phyloP scores from a whole-genome alignment of 2,329 filamentous ascomycete genomes.

The Alternaria arborescens region DNA sequence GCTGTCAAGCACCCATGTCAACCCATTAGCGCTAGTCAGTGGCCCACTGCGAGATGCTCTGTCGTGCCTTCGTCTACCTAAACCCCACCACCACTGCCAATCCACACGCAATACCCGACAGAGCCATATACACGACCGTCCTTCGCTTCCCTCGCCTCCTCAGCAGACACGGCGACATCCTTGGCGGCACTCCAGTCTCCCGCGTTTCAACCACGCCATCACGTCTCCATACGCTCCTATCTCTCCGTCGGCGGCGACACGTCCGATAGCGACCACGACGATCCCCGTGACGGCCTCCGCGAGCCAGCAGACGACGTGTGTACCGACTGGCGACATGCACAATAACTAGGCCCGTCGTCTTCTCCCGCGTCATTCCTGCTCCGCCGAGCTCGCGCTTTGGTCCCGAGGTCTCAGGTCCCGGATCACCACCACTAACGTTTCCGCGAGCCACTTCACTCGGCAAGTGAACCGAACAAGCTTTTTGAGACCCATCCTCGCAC shows the following conservation, averaged over 20 bases:
- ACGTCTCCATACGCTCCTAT: constrained; percentile 6
- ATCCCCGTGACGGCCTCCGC: constrained; percentile 4
- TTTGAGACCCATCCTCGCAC: background rate
- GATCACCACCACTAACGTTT: constrained; percentile 15
- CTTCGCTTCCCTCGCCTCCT: background rate
- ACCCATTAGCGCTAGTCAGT: background rate
- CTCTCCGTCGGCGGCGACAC: constrained; percentile 16
- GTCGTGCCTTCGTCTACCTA: constrained; percentile 14
- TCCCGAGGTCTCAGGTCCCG: constrained; percentile 15
- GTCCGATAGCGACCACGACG: constrained; percentile 6
- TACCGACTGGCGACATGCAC: constrained; percentile 23
- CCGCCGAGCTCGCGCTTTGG: constrained; percentile 19
- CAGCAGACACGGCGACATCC: background rate
- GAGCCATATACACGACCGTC: constrained; percentile 1
- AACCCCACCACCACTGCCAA: constrained; percentile 10
- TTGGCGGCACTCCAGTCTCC: background rate
- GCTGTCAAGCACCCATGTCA: background rate
- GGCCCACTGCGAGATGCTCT: constrained; percentile 14
- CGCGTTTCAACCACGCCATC: constrained; percentile 2
- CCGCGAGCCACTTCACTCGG: constrained; percentile 13
- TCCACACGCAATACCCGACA: constrained; percentile 3
- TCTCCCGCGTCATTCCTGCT: constrained; percentile 15
- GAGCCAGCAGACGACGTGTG: constrained; percentile 12
- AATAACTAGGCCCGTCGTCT: constrained; percentile 9
- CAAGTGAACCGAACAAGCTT: constrained; percentile 4